Base-by-base conservation (phyloP, 140 eudicot species). In the Anethum foeniculum region DNA sequence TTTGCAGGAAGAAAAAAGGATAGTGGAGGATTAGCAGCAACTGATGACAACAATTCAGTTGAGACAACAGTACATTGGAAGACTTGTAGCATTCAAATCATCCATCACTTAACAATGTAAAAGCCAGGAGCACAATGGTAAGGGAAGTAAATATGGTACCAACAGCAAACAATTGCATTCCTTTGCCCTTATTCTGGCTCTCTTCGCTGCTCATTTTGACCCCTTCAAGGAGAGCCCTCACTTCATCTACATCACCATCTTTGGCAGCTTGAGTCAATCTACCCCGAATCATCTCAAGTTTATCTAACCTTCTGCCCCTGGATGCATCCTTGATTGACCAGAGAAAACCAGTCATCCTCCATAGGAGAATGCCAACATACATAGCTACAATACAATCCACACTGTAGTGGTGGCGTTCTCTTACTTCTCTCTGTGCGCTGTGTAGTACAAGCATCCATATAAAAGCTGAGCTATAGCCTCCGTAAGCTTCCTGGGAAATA, bases 401-500 rank as follows among this genome's bases (percentile, higher is more conserved):
- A 51, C 85, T 90, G 83, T 92, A 92, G 78, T 92, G 97, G 78
- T 92, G 95, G 39, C 90, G 91, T 82, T 92, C 97, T 76, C 97
- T 83, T 69, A 92, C 83, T 87, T 92, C 97, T 84, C 97, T 88
- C 71, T 92, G 97, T 25, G 96, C 97, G 82, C 99, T 95, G 85
- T 95, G 99, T n/a, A 85, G 18, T 49, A 95, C 97, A 27, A 95
- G 96, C 81, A 84, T 73, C 99, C 99, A 95, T 28, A 95, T 91
- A 69, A 95, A 81, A 18, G 65, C 95, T 4, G 99, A 92, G 83
- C 90, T 92, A 49, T 49, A 90, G 41, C 99, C 99, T 81, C 97
- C 99, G 64, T 95, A 95, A 38, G 99, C 99, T 89, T 95, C 99
- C 99, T 95, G 89, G 86, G 85, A 62, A 65, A 51, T 71, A 65